Percentiles rank a stretch among this genome's conserved stretches.
Conservation (phyloP, 805 yeast genomes). For the Komagataella populi region DNA sequence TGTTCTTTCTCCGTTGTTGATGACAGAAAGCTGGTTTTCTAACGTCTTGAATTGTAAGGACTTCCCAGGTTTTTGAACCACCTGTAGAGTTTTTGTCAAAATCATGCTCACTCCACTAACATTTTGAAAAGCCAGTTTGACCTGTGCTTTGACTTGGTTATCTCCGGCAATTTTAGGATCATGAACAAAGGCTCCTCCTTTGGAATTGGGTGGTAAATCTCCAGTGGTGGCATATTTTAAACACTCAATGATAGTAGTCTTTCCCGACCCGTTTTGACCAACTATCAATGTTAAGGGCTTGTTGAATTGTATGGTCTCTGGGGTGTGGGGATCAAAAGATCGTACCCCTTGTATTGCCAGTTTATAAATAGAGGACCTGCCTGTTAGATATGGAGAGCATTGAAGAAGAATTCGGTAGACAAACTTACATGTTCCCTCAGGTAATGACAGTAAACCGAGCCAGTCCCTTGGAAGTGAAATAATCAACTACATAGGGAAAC, state of each 20-base stretch:
- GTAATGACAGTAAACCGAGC: background rate
- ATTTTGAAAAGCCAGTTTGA: conserved; percentile 72
- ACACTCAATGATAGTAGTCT: conserved; percentile 92
- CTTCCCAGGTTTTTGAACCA: conserved; percentile 45
- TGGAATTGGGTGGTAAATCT: conserved; percentile 87
- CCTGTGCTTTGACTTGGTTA: conserved; percentile 75
- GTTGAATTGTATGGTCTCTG: conserved; percentile 82
- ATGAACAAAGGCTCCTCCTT: conserved; percentile 91
- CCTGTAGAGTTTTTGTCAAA: conserved; percentile 73
- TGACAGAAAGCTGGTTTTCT: conserved; percentile 73
- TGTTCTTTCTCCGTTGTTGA: conserved; percentile 52
- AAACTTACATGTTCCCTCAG: background rate
- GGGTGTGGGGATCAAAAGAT: conserved; percentile 74
- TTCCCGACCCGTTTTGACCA: conserved; percentile 94
- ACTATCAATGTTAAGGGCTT: conserved; percentile 86
- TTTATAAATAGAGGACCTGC: conserved; percentile 33
- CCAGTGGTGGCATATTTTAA: conserved; percentile 91
- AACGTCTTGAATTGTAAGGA: conserved; percentile 70
- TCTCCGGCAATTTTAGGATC: conserved; percentile 78
- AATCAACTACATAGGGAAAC: background rate
- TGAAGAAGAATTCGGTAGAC: background rate
- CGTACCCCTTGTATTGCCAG: conserved; percentile 79
- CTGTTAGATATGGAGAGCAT: background rate
- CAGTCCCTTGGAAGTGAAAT: background rate
- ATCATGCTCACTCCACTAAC: conserved; percentile 70